These are phyloP conservation scores for Colletotrichum aenigma DNA, from an alignment of 2,329 filamentous ascomycete genomes.

Conservation along the genomic window DNA sequence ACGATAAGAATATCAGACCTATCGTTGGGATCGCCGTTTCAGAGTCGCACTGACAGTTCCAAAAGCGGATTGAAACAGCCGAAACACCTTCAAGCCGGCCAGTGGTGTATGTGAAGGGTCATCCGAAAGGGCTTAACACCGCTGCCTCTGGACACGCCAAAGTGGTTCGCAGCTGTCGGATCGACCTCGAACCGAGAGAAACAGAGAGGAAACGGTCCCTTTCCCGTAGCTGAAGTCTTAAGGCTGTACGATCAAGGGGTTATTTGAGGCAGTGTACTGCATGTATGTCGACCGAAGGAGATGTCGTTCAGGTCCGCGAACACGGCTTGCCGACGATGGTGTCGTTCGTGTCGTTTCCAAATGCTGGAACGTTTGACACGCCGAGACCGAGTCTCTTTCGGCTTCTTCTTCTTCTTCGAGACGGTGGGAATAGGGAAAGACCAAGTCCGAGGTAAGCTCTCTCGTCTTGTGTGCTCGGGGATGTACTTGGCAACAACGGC, in stretches of 20 bases:
- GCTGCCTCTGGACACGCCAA: slow-evolving; percentile 24
- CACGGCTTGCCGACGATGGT: slow-evolving; percentile 5
- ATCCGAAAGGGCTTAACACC: slow-evolving; percentile 24
- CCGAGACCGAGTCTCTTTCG: neutral
- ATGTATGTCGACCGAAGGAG: neutral
- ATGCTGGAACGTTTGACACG: neutral
- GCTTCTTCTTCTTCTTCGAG: slow-evolving; percentile 1
- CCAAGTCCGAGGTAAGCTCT: slow-evolving; percentile 19
- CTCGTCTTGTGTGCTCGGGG: slow-evolving; percentile 22
- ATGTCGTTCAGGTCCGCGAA: neutral
- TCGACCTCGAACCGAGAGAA: slow-evolving; percentile 23
- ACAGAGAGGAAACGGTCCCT: slow-evolving; percentile 18
- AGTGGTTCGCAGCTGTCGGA: slow-evolving; percentile 22
- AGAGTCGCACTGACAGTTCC: slow-evolving; percentile 39
- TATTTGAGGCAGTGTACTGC: neutral
- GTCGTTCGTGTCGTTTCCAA: neutral
- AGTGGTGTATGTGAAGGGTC: slow-evolving; percentile 26
- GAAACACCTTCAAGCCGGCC: slow-evolving; percentile 40
- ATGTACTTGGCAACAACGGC: neutral
- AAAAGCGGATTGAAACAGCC: slow-evolving; percentile 41
- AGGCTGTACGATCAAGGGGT: slow-evolving; percentile 9
- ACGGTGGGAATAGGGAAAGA: slow-evolving; percentile 18
- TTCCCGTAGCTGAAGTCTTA: neutral
- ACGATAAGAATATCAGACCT: slow-evolving; percentile 33
- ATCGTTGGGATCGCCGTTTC: slow-evolving; percentile 42